Evolutionary conservation across 176 grass and related monocot genomes (phyloP).

Genomic region (Olyra latifolia): DNA sequence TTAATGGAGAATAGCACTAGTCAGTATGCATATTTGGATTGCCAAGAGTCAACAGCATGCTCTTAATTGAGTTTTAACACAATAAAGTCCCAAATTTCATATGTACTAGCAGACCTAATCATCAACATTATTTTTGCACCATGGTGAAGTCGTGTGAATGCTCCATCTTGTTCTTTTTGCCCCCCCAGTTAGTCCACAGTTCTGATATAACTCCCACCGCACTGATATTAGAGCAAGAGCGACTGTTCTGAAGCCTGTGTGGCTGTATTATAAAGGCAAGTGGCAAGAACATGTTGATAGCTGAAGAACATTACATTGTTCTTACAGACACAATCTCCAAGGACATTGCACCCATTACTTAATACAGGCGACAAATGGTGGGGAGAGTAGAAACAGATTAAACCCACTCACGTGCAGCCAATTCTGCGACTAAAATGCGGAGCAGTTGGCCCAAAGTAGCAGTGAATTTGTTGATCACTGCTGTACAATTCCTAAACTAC

Average conservation of each 20-base stretch:
- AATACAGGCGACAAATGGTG: background rate
- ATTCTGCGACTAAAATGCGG: slow-evolving; percentile 37
- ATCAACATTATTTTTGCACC: background rate
- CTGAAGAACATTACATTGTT: background rate
- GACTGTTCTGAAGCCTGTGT: background rate
- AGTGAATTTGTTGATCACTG: slow-evolving; percentile 18
- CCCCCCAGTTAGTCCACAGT: background rate
- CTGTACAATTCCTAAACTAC: slow-evolving; percentile 42
- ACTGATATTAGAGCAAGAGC: background rate
- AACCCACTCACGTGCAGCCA: slow-evolving; percentile 14
- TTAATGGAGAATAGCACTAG: background rate
- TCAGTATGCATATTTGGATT: background rate
- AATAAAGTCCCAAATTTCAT: background rate
- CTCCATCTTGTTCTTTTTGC: background rate
- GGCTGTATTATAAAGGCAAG: background rate
- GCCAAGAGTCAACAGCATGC: background rate
- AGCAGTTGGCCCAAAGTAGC: slow-evolving; percentile 40
- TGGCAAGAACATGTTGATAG: background rate
- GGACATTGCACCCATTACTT: background rate
- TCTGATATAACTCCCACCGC: background rate
- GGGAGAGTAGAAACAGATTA: background rate
- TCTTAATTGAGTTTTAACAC: background rate
- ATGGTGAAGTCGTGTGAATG: background rate
- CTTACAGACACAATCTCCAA: slow-evolving; percentile 11
- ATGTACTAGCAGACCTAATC: background rate